Evolutionary conservation across 352 stramenopile species (phyloP), one percentile per base, ranked within the genome.

Genomic region (Phytophthora boehmeriae): DNA sequence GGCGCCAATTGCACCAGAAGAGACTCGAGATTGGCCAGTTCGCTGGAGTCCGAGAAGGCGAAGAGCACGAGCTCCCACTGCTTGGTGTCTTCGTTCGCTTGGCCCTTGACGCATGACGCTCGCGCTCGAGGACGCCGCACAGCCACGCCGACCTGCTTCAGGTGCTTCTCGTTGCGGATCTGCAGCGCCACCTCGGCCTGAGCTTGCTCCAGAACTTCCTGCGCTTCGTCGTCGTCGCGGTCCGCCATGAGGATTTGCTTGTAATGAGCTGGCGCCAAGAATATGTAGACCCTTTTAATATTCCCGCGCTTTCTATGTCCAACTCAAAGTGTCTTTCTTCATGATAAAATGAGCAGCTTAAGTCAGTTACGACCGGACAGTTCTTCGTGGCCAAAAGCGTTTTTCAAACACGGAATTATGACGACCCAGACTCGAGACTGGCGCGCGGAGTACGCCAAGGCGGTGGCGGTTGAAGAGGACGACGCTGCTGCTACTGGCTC

Each of bases 111-210:
- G 57, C 84, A 93, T 20, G 86, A 95, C 20, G 75, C 72, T n/a
- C 84, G 84, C 49, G 76, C 51, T 8, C 87, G 84, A 49, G 87
- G 81, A 5, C 81, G 78, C 11, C 87, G 81, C 64, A 91, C 70
- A 0, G 86, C 88, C 52, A 96, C 84, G 34, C 78, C 88, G 16
- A 96, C 74, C 35, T 93, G 83, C 70, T 94, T 96, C 27, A 92
- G 68, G 38, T 90, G 70, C 70, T 94, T 94, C 41, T 76, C 78
- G 65, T 86, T 90, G 34, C 78, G 78, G 62, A 96, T 89, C 65
- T 92, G 78, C 46, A 96, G 58, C 44, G 88, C 84, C 65, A 96
- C 80, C 64, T 92, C 76, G 0, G 80, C 66, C 68, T 80, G 68
- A 41, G 68, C 64, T 25, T 73, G 53, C 10, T 66, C 45, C 20